Percentiles rank a stretch among this genome's conserved stretches.
phyloP scores from a whole-genome alignment of 2,329 filamentous ascomycete species.

The Ophiostoma novo-ulmi region DNA sequence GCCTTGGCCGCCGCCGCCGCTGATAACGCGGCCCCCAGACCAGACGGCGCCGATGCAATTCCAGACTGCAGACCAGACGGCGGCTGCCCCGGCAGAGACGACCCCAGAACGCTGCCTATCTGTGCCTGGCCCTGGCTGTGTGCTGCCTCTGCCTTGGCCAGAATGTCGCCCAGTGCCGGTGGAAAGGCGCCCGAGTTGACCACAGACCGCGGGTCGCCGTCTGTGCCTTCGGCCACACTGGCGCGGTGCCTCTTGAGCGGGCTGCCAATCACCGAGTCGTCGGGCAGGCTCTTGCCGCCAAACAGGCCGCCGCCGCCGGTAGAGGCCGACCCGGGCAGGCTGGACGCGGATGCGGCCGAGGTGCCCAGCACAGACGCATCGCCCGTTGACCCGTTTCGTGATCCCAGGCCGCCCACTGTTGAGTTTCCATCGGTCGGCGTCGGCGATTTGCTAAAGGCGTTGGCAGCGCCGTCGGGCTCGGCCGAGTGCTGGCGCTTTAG shows the following conservation, averaged over 20 bases:
- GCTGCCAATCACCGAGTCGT: constrained; percentile 55
- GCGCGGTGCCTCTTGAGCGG: constrained; percentile 72
- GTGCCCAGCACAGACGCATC: constrained; percentile 19
- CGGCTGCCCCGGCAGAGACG: background rate
- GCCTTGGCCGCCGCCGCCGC: background rate
- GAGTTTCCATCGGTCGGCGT: constrained; percentile 25
- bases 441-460: constrained; percentile 12
- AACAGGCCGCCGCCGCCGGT: constrained; percentile 32
- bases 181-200: constrained; percentile 33
- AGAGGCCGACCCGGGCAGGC: background rate
- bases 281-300: constrained; percentile 41
- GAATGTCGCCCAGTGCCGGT: constrained; percentile 40
- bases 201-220: constrained; percentile 32
- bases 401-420: background rate
- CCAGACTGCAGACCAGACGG: background rate
- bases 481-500: constrained; percentile 76
- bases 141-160: constrained; percentile 37
- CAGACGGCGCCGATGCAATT: background rate
- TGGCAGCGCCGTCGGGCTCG: constrained; percentile 51
- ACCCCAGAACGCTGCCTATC: constrained; percentile 8
- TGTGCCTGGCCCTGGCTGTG: constrained; percentile 26
- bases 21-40: constrained; percentile 5
- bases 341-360: background rate
- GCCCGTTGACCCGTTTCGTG: constrained; percentile 36
- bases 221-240: constrained; percentile 48